Evolutionary conservation across 2,329 filamentous ascomycete species (phyloP).

Genomic region (Aspergillus luchuensis): DNA sequence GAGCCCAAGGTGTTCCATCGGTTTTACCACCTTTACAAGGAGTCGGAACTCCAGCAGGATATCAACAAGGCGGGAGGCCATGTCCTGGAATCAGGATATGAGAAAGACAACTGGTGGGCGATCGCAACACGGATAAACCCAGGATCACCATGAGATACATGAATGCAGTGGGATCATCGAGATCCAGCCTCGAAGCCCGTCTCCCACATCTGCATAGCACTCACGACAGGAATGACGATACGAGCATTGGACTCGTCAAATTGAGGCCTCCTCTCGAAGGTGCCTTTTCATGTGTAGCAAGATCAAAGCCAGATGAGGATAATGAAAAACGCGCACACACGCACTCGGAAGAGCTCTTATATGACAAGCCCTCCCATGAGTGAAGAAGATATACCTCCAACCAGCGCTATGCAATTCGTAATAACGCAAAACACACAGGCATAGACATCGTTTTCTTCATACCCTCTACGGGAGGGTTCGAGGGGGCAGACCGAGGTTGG

Average conservation of each 20-base stretch:
- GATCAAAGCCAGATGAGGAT: conserved; percentile 7
- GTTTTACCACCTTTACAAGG: conserved; percentile 90
- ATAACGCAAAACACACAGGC: conserved; percentile 30
- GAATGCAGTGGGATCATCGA: conserved; percentile 23
- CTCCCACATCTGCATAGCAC: conserved; percentile 14
- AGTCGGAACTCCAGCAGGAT: conserved; percentile 84
- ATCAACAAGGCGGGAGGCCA: conserved; percentile 71
- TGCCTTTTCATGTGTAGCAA: conserved; percentile 1
- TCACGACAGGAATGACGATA: conserved; percentile 14
- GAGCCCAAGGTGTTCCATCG: conserved; percentile 65
- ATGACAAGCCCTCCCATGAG: conserved; percentile 34
- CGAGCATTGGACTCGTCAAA: conserved; percentile 10
- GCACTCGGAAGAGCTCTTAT: conserved; percentile 26
- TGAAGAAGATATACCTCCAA: conserved; percentile 39
- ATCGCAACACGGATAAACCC: conserved; percentile 54
- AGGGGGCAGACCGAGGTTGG: conserved; percentile 37
- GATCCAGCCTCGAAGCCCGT: conserved; percentile 34
- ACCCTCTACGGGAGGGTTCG: conserved; percentile 37
- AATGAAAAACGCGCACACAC: conserved; percentile 15
- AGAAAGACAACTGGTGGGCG: conserved; percentile 98
- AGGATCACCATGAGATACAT: conserved; percentile 21
- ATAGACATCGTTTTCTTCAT: conserved; percentile 20
- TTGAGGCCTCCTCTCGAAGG: conserved; percentile 1
- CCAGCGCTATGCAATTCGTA: conserved; percentile 45
- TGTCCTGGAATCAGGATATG: conserved; percentile 81